These are phyloP conservation scores for Colletotrichum liriopes DNA, from an alignment of 2,329 filamentous ascomycete species.

Conservation along the genomic window DNA sequence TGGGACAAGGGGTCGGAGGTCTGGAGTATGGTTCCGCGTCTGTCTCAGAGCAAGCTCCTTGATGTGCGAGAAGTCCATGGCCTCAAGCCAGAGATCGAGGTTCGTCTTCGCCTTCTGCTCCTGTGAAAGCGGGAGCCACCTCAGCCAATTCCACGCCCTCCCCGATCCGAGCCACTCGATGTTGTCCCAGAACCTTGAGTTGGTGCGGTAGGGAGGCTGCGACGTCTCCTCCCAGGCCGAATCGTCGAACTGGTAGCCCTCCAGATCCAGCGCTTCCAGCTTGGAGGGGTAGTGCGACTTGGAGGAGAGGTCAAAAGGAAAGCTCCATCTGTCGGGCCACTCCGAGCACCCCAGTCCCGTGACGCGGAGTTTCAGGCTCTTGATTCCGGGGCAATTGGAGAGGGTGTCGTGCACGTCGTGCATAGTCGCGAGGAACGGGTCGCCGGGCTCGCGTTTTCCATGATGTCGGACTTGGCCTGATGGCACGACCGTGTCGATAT, in stretches of 20 bases:
- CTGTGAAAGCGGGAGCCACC: not conserved
- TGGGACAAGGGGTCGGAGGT: not conserved
- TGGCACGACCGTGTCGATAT: conserved; percentile 30
- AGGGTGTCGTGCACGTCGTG: conserved; percentile 22
- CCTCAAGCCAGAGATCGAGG: conserved; percentile 32
- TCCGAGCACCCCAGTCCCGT: conserved; percentile 9
- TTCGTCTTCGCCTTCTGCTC: conserved; percentile 24
- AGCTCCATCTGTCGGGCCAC: conserved; percentile 18
- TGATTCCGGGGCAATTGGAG: conserved; percentile 17
- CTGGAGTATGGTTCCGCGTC: not conserved
- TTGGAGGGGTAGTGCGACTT: conserved; percentile 5
- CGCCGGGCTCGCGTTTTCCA: conserved; percentile 20
- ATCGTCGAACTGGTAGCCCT: conserved; percentile 28
- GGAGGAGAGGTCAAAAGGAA: conserved; percentile 5
- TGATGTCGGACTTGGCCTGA: not conserved
- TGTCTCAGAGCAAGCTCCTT: not conserved
- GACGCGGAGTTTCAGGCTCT: conserved; percentile 31
- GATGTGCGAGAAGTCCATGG: conserved; percentile 34
- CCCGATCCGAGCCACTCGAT: conserved; percentile 11
- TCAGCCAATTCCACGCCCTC: conserved; percentile 11
- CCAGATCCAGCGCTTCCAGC: conserved; percentile 27
- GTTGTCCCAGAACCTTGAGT: not conserved
- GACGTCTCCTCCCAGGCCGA: not conserved
- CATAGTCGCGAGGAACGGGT: conserved; percentile 26
- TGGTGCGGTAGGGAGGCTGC: too few relatives aligned